phyloP scores from a whole-genome alignment of 169 alveolate species.

The Plasmodium coatneyi region DNA sequence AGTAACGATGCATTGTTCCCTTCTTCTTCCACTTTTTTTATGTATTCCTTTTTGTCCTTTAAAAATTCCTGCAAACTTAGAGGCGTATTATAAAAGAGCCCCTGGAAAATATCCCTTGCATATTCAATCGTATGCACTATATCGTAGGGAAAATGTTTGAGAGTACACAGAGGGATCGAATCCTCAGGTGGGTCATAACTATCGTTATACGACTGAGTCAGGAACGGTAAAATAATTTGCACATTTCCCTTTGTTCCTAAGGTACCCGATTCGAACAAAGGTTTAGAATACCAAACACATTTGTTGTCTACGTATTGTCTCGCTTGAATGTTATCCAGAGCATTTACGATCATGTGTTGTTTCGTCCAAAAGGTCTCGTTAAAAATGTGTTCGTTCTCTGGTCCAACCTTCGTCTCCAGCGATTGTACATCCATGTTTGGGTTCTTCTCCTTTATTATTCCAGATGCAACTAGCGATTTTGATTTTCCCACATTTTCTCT shows the following conservation, averaged over 20 bases:
- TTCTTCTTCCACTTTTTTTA: constrained; percentile 69
- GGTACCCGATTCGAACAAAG: constrained; percentile 99
- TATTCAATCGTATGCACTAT: constrained; percentile 99
- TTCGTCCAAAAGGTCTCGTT: constrained; percentile 98
- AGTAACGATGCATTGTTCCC: constrained; percentile 79
- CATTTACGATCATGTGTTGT: constrained; percentile 95
- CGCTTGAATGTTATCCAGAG: constrained; percentile 97
- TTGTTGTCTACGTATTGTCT: constrained; percentile 97
- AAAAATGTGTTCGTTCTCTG: constrained; percentile 96
- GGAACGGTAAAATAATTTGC: constrained; percentile 95
- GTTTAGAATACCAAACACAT: constrained; percentile 98
- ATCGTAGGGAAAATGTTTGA: constrained; percentile 97
- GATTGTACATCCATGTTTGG: constrained; percentile 85
- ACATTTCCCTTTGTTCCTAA: constrained; percentile 98
- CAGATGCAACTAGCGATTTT: constrained; percentile 86
- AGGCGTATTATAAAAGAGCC: constrained; percentile 95
- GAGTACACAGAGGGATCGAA: constrained; percentile 96
- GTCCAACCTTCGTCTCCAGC: constrained; percentile 92
- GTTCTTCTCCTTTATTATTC: constrained; percentile 92
- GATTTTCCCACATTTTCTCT: constrained; percentile 87
- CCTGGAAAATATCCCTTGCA: constrained; percentile 98
- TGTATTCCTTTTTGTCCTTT: constrained; percentile 84
- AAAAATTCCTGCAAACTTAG: constrained; percentile 90
- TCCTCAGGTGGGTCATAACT: constrained; percentile 98
- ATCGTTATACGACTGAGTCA: constrained; percentile 98